Evolutionary conservation across 192 early-diverging fungal genomes (phyloP), one percentile per base, ranked within the genome.

Genomic region (Dissophora ornata): DNA sequence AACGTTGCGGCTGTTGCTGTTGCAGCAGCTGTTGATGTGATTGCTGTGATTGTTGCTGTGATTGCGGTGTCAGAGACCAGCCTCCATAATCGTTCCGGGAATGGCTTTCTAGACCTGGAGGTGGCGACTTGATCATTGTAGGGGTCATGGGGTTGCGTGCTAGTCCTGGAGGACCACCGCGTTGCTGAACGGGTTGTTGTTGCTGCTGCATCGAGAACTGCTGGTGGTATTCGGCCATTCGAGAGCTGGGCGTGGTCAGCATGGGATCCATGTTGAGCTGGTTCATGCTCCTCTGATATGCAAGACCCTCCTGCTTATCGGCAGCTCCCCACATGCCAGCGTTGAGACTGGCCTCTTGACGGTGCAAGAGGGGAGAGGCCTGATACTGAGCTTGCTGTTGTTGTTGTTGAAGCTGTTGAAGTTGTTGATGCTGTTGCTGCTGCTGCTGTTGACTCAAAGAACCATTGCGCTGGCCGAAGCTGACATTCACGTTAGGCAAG

Each of bases 401-500:
- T 34, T 46, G 51, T 16, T 60, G 64, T 18, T 50, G 62, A n/a
- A 26, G 56, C 40, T 48, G 67, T 41, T 51, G 66, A 19, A 25
- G 59, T 26, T 4, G 58, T 4, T 41, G 70, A 26, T 38, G 63
- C 16, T 63, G 79, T 24, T 63, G 74, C 46, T 64, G 67, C 47
- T 66, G 64, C 15, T 57, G 59, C 36, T 62, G 55, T 33, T 38
- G 69, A 54, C 29, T 44, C 45, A 49, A 52, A 51, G 30, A 42
- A 57, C 11, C 51, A 33, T 46, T 65, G 45, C 61, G 48, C 13
- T 75, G 66, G 50, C 81, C 79, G 67, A 86, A 88, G n/a, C 85
- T 86, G 40, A 88, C 77, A 78, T 84, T 88, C n/a, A 84, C 83
- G 68, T 88, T 86, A 34, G 87, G 87, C 52, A 88, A 83, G 9